These are phyloP conservation scores for Chlorencoelia australis DNA, from an alignment of 2,329 filamentous ascomycete genomes.

Conservation along the genomic window DNA sequence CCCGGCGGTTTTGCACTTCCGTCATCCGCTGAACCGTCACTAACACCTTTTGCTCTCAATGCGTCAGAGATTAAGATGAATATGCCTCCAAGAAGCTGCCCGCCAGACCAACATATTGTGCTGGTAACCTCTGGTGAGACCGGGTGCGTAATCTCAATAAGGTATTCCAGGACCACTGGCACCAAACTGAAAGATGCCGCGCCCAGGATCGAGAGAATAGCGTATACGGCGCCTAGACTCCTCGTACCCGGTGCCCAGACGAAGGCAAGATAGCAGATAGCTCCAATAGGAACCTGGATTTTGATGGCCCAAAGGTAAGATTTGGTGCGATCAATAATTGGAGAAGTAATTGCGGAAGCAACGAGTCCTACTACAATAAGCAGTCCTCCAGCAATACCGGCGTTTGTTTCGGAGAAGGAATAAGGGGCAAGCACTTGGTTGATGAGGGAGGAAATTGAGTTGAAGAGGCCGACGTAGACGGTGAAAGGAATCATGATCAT, in stretches of 20 bases:
- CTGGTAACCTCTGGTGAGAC: slow-evolving; percentile 77
- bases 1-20: slow-evolving; percentile 42
- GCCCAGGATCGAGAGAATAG: slow-evolving; percentile 66
- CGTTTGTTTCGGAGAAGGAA: slow-evolving; percentile 71
- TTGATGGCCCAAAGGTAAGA: slow-evolving; percentile 66
- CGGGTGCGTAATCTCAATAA: slow-evolving; percentile 81
- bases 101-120: slow-evolving; percentile 75
- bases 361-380: slow-evolving; percentile 84
- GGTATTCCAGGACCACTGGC: slow-evolving; percentile 75
- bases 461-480: slow-evolving; percentile 87
- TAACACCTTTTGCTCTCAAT: slow-evolving; percentile 39
- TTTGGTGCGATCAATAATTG: slow-evolving; percentile 79
- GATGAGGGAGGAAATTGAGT: slow-evolving; percentile 75
- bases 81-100: slow-evolving; percentile 73
- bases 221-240: slow-evolving; percentile 57
- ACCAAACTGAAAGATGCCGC: slow-evolving; percentile 71
- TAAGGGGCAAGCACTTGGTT: slow-evolving; percentile 87
- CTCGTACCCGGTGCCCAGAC: slow-evolving; percentile 63
- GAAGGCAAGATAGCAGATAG: slow-evolving; percentile 62
- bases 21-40: slow-evolving; percentile 30
- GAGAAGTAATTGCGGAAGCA: slow-evolving; percentile 63
- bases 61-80: slow-evolving; percentile 80
- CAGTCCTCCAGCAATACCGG: slow-evolving; percentile 81
- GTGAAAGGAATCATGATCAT: slow-evolving; percentile 72
- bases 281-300: slow-evolving; percentile 64